Evolutionary conservation across 2,329 filamentous ascomycete species (phyloP).

Genomic region (Microthyrium microscopicum): DNA sequence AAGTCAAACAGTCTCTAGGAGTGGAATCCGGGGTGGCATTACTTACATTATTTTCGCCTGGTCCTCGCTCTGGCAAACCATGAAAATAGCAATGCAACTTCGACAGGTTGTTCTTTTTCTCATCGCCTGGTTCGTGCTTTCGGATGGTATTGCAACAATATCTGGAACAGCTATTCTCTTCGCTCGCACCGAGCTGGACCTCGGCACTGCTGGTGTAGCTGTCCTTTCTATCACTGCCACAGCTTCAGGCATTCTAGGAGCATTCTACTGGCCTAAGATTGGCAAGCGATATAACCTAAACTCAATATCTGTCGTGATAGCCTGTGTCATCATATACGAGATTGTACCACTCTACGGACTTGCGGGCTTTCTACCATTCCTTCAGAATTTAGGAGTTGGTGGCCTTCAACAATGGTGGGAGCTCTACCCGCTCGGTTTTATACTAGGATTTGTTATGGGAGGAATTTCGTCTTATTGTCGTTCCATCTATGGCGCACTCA

Average conservation of each 20-base stretch:
- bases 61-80: constrained; percentile 62
- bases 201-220: constrained; percentile 71
- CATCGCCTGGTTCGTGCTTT: constrained; percentile 77
- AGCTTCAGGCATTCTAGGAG: constrained; percentile 66
- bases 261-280: constrained; percentile 70
- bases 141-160: constrained; percentile 82
- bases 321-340: constrained; percentile 72
- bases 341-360: constrained; percentile 80
- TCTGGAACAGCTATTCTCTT: constrained; percentile 89
- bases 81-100: constrained; percentile 51
- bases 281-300: constrained; percentile 49
- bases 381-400: constrained; percentile 54
- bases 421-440: constrained; percentile 71
- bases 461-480: constrained; percentile 79
- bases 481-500: constrained; percentile 74
- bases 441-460: constrained; percentile 81
- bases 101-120: constrained; percentile 62
- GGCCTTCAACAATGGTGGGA: constrained; percentile 82
- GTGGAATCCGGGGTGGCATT: constrained; percentile 9
- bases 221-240: constrained; percentile 84
- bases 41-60: constrained; percentile 64
- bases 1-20: constrained; percentile 8
- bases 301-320: constrained; percentile 69
- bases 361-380: constrained; percentile 62
- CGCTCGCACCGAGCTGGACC: constrained; percentile 75